phyloP scores from a whole-genome alignment of 225 moss, liverwort and hornwort genomes.

The Asterella californica region DNA sequence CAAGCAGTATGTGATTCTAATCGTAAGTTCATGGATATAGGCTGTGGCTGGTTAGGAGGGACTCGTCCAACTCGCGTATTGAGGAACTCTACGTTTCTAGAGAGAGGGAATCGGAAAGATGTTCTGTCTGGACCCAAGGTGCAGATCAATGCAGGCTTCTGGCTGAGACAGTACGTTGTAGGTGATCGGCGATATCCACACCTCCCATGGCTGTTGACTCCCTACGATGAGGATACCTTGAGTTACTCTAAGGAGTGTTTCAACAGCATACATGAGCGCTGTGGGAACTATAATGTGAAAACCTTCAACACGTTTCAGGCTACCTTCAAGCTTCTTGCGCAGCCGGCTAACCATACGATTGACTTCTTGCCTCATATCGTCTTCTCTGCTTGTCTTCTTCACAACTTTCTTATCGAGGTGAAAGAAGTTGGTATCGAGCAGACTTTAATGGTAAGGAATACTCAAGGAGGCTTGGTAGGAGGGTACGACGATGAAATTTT shows the following conservation, averaged over 20 bases:
- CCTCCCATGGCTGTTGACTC: slow-evolving; percentile 24
- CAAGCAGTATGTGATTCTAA: slow-evolving; percentile 30
- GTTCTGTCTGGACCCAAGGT: slow-evolving; percentile 17
- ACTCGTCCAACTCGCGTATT: slow-evolving; percentile 11
- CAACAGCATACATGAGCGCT: slow-evolving; percentile 22
- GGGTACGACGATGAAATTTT: neutral
- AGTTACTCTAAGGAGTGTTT: slow-evolving; percentile 16
- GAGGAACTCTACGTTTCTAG: slow-evolving; percentile 19
- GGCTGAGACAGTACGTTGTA: slow-evolving; percentile 21
- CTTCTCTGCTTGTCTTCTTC: slow-evolving; percentile 24
- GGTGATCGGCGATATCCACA: slow-evolving; percentile 19
- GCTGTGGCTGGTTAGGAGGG: slow-evolving; percentile 22
- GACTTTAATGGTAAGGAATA: neutral
- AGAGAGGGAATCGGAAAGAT: slow-evolving; percentile 14
- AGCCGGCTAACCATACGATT: slow-evolving; percentile 14
- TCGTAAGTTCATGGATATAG: slow-evolving; percentile 21
- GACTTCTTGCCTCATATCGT: slow-evolving; percentile 25
- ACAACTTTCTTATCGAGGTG: slow-evolving; percentile 23
- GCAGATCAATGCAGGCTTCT: slow-evolving; percentile 12
- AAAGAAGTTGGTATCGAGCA: slow-evolving; percentile 13
- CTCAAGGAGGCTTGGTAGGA: neutral
- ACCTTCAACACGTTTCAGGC: slow-evolving; percentile 18
- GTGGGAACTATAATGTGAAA: slow-evolving; percentile 8
- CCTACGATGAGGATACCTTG: neutral
- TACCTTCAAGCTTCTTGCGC: slow-evolving; percentile 23